Base-by-base conservation (phyloP, 768 basidiomycete genomes). In the Boletales sp. region DNA sequence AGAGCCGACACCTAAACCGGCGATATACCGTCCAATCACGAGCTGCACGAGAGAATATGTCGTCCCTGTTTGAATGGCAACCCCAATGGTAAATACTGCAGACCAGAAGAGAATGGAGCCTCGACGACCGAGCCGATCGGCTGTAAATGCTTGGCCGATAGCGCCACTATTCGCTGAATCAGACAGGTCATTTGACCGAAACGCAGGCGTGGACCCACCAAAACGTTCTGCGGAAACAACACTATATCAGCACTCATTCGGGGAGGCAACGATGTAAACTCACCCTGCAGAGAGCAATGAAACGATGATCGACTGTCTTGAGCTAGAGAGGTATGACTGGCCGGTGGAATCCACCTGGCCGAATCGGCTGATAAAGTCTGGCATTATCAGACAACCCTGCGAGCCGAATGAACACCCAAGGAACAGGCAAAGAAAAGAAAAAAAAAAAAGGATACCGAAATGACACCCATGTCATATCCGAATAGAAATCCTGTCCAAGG, bases 41-140 rank as follows among this genome's bases (percentile, higher is more conserved):
- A 92, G 75, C 60, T 90, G 88, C 1, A 65, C 79, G 32, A 88
- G 62, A 1, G 82, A 82, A 47, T 68, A 71, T 4, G 70, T 70
- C 0, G 87, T 84, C 15, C 72, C 85, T 4, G 86, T 89, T 57
- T 89, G 87, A 48, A 89, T 74, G 3, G 78, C 79, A 21, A 82
- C 80, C 1, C 87, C 85, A 42, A 78, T 55, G 7, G 86, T 88
- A 65, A 90, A 90, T 37, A 90, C 79, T 2, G 67, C 79, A 13
- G 86, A 76, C 87, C 87, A 90, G 44, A 87, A 81, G 28, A 88
- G 72, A 59, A 90, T 85, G 10, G 86, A 87, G 1, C 83, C 84
- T 33, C 78, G 77, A 46, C 89, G 77, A 15, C 89, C 89, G 46
- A 83, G 76, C 17, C 82, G 70, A 59, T 90, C 87, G 37, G 87